Evolutionary conservation across 1,284 basidiomycete genomes (phyloP).

Genomic region (Singerocomus rubriflavus): DNA sequence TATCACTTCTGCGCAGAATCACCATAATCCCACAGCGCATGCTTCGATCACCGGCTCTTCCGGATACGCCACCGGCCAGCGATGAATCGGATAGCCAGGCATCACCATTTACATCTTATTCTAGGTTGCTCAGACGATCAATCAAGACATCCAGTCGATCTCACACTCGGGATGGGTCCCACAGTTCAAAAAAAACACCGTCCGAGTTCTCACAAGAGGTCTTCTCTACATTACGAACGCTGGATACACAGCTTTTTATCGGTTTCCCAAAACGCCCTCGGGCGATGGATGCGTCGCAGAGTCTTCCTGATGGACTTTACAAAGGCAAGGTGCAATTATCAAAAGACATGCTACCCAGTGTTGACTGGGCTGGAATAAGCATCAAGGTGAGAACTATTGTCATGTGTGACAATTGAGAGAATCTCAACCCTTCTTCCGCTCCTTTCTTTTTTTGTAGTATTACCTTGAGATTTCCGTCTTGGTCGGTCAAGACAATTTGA

Average conservation of each 20-base stretch:
- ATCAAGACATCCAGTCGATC: constrained; percentile 32
- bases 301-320: constrained; percentile 63
- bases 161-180: constrained; percentile 21
- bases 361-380: constrained; percentile 62
- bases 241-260: constrained; percentile 53
- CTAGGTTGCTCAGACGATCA: constrained; percentile 47
- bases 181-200: constrained; percentile 40
- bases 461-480: constrained; percentile 66
- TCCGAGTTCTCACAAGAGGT: constrained; percentile 43
- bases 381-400: constrained; percentile 50
- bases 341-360: constrained; percentile 57
- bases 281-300: constrained; percentile 34
- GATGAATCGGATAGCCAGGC: constrained; percentile 44
- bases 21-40: constrained; percentile 41
- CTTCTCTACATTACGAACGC: constrained; percentile 46
- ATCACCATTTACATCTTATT: constrained; percentile 19
- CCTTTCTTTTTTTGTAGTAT: constrained; percentile 44
- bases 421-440: constrained; percentile 3
- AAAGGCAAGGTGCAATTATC: constrained; percentile 54
- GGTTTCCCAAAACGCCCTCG: constrained; percentile 70
- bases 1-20: constrained; percentile 58
- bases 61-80: constrained; percentile 45
- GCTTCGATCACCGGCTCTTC: constrained; percentile 39
- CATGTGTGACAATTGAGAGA: constrained; percentile 1
- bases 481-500: constrained; percentile 56